phyloP scores from a whole-genome alignment of 2,329 filamentous ascomycete species.

The Byssothecium circinans region DNA sequence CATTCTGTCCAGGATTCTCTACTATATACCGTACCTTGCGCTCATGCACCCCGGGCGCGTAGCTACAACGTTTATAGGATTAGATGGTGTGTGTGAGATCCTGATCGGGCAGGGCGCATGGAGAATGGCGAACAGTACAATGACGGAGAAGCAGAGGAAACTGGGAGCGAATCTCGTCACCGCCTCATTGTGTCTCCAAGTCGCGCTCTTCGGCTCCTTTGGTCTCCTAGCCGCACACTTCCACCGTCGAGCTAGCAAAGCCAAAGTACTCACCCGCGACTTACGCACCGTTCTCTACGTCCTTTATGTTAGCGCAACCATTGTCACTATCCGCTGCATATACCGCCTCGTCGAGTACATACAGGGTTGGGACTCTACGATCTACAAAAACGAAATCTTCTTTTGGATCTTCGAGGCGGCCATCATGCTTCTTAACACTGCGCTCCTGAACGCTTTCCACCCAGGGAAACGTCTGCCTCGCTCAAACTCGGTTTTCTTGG shows the following conservation, averaged over 20 bases:
- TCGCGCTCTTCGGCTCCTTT: slow-evolving; percentile 55
- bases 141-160: slow-evolving; percentile 41
- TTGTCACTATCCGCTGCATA: slow-evolving; percentile 54
- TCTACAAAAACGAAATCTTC: slow-evolving; percentile 52
- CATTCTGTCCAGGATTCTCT: slow-evolving; percentile 61
- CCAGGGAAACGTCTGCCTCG: slow-evolving; percentile 54
- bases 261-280: slow-evolving; percentile 47
- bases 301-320: slow-evolving; percentile 52
- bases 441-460: slow-evolving; percentile 55
- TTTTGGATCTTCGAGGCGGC: slow-evolving; percentile 59
- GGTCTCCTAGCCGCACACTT: slow-evolving; percentile 51
- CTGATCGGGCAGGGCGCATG: slow-evolving; percentile 57
- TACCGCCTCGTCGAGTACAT: slow-evolving; percentile 58
- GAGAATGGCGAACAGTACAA: slow-evolving; percentile 44
- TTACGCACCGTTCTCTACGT: slow-evolving; percentile 49
- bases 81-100: slow-evolving; percentile 55
- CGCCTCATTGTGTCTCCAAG: slow-evolving; percentile 54
- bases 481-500: slow-evolving; percentile 55
- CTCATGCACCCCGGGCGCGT: slow-evolving; percentile 61
- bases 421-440: slow-evolving; percentile 56
- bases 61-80: slow-evolving; percentile 60
- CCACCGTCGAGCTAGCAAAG: slow-evolving; percentile 47
- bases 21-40: slow-evolving; percentile 63
- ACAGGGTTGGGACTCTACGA: slow-evolving; percentile 37
- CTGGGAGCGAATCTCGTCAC: slow-evolving; percentile 52